phyloP scores from a whole-genome alignment of 2,329 filamentous ascomycete species.

The Aspergillus bombycis region DNA sequence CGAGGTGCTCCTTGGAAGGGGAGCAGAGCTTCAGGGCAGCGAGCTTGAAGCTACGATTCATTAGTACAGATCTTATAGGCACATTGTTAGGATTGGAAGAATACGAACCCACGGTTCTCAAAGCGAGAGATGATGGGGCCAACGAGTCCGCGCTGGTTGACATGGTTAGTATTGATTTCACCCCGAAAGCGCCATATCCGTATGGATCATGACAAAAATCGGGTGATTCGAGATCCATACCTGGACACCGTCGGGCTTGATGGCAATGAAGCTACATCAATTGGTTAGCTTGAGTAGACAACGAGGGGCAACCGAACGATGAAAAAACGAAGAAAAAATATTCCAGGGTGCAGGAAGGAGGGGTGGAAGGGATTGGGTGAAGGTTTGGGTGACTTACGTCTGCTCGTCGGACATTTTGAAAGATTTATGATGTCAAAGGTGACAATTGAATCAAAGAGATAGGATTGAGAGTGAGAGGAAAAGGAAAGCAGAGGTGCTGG shows the following conservation, averaged over 20 bases:
- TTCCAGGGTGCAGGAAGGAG: not conserved
- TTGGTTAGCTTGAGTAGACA: constrained; percentile 35
- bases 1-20: constrained; percentile 91
- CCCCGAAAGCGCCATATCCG: not conserved
- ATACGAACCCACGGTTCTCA: constrained; percentile 84
- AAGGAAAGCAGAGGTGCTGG: constrained; percentile 24
- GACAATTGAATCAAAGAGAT: constrained; percentile 12
- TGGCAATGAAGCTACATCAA: constrained; percentile 87
- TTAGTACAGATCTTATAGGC: not conserved
- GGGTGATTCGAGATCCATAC: constrained; percentile 53
- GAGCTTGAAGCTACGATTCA: constrained; percentile 81
- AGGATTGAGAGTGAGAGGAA: constrained; percentile 26
- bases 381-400: constrained; percentile 67
- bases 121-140: constrained; percentile 98
- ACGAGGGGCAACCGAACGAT: constrained; percentile 15
- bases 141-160: constrained; percentile 83
- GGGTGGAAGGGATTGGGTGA: constrained; percentile 10
- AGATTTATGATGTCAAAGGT: constrained; percentile 30
- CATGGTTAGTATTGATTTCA: constrained; percentile 29
- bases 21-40: constrained; percentile 93
- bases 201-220: not conserved
- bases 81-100: not conserved
- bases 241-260: constrained; percentile 99
- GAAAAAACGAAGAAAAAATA: constrained; percentile 6
- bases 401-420: constrained; percentile 77